These are phyloP conservation scores for Fusarium multiceps DNA, from an alignment of 2,329 filamentous ascomycete species.

Conservation along the genomic window DNA sequence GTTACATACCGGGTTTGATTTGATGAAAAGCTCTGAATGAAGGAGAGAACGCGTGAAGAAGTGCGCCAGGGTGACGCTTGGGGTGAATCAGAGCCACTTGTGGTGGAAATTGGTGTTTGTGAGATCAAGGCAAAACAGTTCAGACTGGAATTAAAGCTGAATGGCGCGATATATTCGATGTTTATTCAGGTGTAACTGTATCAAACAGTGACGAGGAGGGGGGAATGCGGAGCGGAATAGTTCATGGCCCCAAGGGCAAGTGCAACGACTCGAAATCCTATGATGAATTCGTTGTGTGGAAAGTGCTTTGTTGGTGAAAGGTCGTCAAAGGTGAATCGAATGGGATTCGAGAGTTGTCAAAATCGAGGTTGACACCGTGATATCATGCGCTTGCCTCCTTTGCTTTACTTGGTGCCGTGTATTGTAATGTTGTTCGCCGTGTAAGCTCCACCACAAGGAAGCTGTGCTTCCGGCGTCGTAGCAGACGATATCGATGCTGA, in stretches of 20 bases:
- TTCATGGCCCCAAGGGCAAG: conserved; percentile 28
- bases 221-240: neutral
- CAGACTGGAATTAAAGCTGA: conserved; percentile 22
- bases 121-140: conserved; percentile 29
- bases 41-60: conserved; percentile 19
- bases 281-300: neutral
- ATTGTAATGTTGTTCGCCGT: conserved; percentile 8
- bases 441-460: conserved; percentile 24
- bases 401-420: conserved; percentile 1
- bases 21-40: conserved; percentile 7
- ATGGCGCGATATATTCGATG: conserved; percentile 18
- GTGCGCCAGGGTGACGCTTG: conserved; percentile 20
- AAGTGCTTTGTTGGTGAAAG: neutral
- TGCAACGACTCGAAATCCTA: neutral
- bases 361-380: conserved; percentile 5
- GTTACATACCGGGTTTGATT: conserved; percentile 35
- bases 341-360: neutral
- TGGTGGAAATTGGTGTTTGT: conserved; percentile 26
- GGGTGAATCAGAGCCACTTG: conserved; percentile 39
- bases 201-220: conserved; percentile 32
- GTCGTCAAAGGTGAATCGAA: neutral
- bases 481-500: conserved; percentile 14
- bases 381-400: conserved; percentile 11
- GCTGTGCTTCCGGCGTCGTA: conserved; percentile 24
- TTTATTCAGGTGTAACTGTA: conserved; percentile 37